phyloP scores from a whole-genome alignment of 805 yeast genomes.

The Ogataea pignaliae region DNA sequence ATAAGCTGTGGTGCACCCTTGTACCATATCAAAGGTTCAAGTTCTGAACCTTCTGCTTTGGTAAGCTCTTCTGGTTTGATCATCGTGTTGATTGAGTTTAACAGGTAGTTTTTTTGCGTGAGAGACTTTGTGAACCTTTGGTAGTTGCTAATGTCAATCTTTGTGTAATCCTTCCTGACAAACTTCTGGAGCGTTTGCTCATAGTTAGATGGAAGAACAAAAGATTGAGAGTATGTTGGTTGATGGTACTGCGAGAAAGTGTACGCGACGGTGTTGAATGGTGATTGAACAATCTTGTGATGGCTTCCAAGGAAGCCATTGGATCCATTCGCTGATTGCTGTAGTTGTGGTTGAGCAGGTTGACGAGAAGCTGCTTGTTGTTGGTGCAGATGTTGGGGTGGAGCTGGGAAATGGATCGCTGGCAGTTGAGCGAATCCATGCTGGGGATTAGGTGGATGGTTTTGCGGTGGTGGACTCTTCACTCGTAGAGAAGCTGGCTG shows the following conservation, averaged over 20 bases:
- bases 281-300: conserved; percentile 30
- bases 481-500: conserved; percentile 3
- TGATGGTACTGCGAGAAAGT: conserved; percentile 29
- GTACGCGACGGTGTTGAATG: conserved; percentile 26
- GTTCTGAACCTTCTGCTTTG: conserved; percentile 7
- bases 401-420: conserved; percentile 1
- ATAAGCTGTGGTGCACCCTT: conserved; percentile 59
- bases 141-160: conserved; percentile 31
- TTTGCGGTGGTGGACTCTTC: too few species aligned
- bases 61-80: conserved; percentile 17
- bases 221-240: conserved; percentile 30
- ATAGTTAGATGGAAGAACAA: conserved; percentile 32
- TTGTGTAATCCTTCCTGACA: conserved; percentile 29
- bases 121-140: conserved; percentile 19
- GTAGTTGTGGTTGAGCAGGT: conserved; percentile 4
- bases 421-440: conserved; percentile 7
- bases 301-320: conserved; percentile 12
- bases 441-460: conserved; percentile 1
- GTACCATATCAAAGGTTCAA: conserved; percentile 54
- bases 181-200: conserved; percentile 31
- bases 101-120: conserved; percentile 18
- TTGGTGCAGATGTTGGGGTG: not conserved
- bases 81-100: conserved; percentile 13
- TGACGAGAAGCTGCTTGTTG: conserved; percentile 1
- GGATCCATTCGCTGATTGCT: conserved; percentile 5